phyloP scores from a whole-genome alignment of 2,329 filamentous ascomycete genomes.

The Fragosphaeria purpurea region DNA sequence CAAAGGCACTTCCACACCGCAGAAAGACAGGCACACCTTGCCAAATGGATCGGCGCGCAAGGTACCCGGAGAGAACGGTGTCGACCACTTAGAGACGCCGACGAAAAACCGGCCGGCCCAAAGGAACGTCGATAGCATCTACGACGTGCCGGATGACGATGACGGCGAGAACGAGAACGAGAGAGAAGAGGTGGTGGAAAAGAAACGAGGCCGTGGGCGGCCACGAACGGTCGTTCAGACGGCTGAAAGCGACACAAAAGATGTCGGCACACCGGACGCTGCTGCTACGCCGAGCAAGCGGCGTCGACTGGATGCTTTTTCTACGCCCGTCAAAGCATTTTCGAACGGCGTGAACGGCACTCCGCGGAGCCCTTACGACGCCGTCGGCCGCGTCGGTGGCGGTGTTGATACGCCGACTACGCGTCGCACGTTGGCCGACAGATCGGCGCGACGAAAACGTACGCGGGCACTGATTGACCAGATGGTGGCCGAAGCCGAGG shows the following conservation, averaged over 20 bases:
- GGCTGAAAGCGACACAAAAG: not conserved
- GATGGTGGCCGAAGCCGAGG: conserved; percentile 51
- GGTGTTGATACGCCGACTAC: conserved; percentile 43
- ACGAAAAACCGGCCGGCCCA: not conserved
- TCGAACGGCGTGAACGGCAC: conserved; percentile 19
- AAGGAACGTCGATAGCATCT: conserved; percentile 1
- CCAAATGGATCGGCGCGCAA: too few relatives aligned
- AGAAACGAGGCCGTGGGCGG: conserved; percentile 1
- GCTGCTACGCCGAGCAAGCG: conserved; percentile 20
- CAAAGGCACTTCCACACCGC: not conserved
- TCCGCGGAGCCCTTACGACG: too few relatives aligned
- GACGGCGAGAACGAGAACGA: not conserved
- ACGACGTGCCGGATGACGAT: conserved; percentile 5
- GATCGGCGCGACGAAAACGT: conserved; percentile 80
- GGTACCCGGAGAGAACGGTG: not conserved
- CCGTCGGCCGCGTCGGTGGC: conserved; percentile 3
- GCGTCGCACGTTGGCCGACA: conserved; percentile 61
- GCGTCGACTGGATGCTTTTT: conserved; percentile 12
- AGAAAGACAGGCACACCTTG: too few relatives aligned
- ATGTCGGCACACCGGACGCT: conserved; percentile 9
- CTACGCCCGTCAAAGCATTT: conserved; percentile 25
- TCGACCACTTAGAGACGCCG: not conserved
- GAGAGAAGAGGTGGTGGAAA: not conserved
- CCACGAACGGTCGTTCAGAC: not conserved
- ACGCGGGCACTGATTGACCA: conserved; percentile 66